Percentiles rank a stretch among this genome's conserved stretches.
Evolutionary conservation across 805 yeast genomes (phyloP).

Genomic region (Wickerhamiella dianesei): DNA sequence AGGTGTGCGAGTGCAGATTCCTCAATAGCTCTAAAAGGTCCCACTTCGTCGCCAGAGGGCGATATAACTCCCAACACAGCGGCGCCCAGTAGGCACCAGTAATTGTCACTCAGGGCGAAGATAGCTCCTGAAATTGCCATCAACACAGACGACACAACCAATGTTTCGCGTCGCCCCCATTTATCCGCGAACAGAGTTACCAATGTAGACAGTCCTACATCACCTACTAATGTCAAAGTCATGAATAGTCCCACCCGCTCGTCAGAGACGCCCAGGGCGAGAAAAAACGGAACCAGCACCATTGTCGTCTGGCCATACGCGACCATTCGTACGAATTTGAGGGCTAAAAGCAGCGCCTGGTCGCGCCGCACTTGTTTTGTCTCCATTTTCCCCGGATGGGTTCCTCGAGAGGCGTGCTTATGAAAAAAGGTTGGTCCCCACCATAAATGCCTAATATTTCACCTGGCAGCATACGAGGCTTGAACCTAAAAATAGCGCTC

Average conservation of each 20-base stretch:
- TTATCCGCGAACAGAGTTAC: constrained; percentile 67
- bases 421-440: too few species aligned
- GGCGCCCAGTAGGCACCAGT: constrained; percentile 43
- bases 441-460: too few species aligned
- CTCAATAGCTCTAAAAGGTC: constrained; percentile 78
- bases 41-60: constrained; percentile 82
- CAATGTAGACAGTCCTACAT: constrained; percentile 52
- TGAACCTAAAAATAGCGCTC: not conserved
- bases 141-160: constrained; percentile 48
- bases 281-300: constrained; percentile 55
- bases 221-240: constrained; percentile 71
- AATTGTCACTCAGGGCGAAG: constrained; percentile 46
- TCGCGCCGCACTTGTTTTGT: constrained; percentile 27
- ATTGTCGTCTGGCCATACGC: constrained; percentile 74
- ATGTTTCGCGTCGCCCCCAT: constrained; percentile 53
- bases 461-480: not conserved
- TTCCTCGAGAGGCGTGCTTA: not conserved
- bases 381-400: too few species aligned
- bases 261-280: constrained; percentile 41
- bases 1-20: constrained; percentile 73
- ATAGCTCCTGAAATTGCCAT: constrained; percentile 57
- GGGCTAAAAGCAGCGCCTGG: constrained; percentile 48
- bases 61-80: constrained; percentile 78
- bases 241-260: constrained; percentile 59
- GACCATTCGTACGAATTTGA: constrained; percentile 55